These are phyloP conservation scores for Pichia gijzeniarum DNA, from an alignment of 805 yeast genomes.

Conservation along the genomic window DNA sequence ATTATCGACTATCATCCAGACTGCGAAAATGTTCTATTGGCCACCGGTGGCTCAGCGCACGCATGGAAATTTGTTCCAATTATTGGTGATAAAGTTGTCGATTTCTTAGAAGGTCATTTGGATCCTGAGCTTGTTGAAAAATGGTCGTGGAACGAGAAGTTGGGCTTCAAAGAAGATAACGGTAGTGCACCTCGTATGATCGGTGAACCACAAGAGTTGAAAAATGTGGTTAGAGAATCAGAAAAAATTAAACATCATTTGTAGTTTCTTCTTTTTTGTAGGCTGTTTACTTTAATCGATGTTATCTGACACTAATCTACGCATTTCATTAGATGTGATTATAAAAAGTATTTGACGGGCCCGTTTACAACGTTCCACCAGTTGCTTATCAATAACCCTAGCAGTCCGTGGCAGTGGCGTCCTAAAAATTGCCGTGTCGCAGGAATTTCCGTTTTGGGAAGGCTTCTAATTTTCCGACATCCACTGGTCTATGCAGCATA, in stretches of 20 bases:
- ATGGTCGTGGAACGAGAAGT: slow-evolving; percentile 23
- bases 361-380: too few species aligned
- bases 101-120: slow-evolving; percentile 16
- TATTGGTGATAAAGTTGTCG: slow-evolving; percentile 24
- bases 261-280: too few species aligned
- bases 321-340: too few species aligned
- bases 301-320: too few species aligned
- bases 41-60: slow-evolving; percentile 26
- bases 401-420: too few species aligned
- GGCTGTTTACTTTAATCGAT: too few species aligned
- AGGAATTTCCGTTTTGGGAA: too few species aligned
- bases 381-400: too few species aligned
- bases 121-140: slow-evolving; percentile 15
- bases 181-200: slow-evolving; percentile 26
- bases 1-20: slow-evolving; percentile 22
- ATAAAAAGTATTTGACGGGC: too few species aligned
- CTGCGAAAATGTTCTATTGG: slow-evolving; percentile 18
- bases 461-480: too few species aligned
- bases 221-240: slow-evolving; percentile 4
- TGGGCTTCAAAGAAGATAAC: slow-evolving; percentile 11
- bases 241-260: neutral
- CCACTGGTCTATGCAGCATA: too few species aligned
- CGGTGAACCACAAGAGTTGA: slow-evolving; percentile 21
- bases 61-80: slow-evolving; percentile 26
- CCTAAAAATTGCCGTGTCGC: too few species aligned